These are phyloP conservation scores for Debaryomyces hansenii DNA, from an alignment of 805 yeast species.

Conservation along the genomic window DNA sequence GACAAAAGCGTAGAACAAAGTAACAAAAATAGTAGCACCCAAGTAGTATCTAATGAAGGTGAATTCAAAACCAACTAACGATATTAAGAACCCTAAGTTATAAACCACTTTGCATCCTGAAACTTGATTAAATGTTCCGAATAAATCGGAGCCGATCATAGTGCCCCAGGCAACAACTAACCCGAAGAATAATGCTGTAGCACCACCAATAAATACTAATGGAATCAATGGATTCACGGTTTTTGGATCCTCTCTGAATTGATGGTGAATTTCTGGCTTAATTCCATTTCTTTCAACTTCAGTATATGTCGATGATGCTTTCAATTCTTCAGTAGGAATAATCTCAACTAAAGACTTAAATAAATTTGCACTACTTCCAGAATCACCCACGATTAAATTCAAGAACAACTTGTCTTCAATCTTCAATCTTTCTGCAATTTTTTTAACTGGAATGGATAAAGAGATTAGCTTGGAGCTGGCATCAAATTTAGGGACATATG, in stretches of 20 bases:
- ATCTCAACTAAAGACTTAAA: conserved; percentile 28
- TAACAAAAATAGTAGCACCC: conserved; percentile 59
- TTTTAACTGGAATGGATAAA: conserved; percentile 23
- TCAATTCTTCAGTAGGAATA: conserved; percentile 27
- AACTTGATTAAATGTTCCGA: conserved; percentile 36
- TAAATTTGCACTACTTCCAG: conserved; percentile 18
- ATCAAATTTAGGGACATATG: conserved; percentile 30
- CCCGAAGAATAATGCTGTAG: conserved; percentile 40
- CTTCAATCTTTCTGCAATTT: conserved; percentile 38
- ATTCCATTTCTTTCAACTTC: conserved; percentile 41
- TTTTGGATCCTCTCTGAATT: conserved; percentile 54
- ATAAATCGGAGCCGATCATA: conserved; percentile 25
- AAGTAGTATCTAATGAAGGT: conserved; percentile 58
- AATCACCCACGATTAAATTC: conserved; percentile 32
- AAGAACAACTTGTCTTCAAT: conserved; percentile 29
- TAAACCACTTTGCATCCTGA: conserved; percentile 32
- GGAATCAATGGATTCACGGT: conserved; percentile 56
- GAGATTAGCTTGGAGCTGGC: conserved; percentile 16
- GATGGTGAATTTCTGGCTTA: conserved; percentile 62
- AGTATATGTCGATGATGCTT: conserved; percentile 21
- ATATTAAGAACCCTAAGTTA: conserved; percentile 46
- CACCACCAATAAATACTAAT: conserved; percentile 45
- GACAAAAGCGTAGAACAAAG: conserved; percentile 48
- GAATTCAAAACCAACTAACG: conserved; percentile 52
- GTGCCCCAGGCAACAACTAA: conserved; percentile 47